phyloP scores from a whole-genome alignment of 148 eudicot species.

The Rhododendron kiyosumense region DNA sequence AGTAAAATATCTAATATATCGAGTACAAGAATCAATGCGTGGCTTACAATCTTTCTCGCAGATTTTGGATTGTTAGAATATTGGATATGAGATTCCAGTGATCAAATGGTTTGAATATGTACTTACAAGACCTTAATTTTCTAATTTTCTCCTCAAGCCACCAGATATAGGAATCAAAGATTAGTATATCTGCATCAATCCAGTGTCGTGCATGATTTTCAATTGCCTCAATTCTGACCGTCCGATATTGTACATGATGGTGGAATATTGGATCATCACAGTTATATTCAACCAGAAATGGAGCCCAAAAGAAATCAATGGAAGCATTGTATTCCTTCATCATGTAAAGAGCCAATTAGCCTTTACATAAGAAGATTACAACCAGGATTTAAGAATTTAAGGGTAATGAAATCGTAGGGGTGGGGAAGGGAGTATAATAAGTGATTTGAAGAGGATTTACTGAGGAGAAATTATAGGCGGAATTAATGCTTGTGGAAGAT shows the following conservation, averaged over 20 bases:
- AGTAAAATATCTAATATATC: neutral
- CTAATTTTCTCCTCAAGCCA: conserved; percentile 41
- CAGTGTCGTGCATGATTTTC: conserved; percentile 67
- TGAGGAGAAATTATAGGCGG: neutral
- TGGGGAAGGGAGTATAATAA: too few species aligned
- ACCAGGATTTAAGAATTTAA: neutral
- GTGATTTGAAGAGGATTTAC: neutral
- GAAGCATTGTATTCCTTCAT: conserved; percentile 64
- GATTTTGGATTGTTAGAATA: neutral
- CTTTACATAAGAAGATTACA: neutral
- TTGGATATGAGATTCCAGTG: neutral
- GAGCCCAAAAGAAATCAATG: conserved; percentile 75
- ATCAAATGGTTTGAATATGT: neutral
- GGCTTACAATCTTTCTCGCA: neutral
- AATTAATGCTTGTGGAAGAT: neutral
- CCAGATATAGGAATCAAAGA: conserved; percentile 70
- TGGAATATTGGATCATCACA: conserved; percentile 52
- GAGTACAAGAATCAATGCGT: neutral
- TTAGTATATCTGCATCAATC: conserved; percentile 61
- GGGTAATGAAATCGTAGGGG: too few species aligned
- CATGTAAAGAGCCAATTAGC: neutral
- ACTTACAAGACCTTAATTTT: conserved; percentile 45
- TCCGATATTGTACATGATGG: conserved; percentile 39
- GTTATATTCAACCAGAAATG: conserved; percentile 71
- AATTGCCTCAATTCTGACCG: conserved; percentile 41